phyloP scores from a whole-genome alignment of 78 protist genomes.

The Protostelium mycophagum region DNA sequence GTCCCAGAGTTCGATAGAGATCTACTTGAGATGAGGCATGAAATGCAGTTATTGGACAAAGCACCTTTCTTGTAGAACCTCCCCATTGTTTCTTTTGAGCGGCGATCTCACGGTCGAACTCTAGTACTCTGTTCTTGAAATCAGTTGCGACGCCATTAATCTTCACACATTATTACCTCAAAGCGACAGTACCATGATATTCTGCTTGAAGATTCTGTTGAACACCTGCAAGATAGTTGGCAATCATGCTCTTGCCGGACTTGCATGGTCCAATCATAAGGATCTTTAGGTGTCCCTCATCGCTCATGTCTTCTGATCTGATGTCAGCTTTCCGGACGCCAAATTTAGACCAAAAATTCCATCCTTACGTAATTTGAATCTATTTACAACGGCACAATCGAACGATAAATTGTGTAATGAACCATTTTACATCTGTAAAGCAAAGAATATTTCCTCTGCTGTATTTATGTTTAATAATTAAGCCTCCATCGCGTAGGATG shows the following conservation, averaged over 20 bases:
- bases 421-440: background rate
- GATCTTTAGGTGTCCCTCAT: background rate
- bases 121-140: background rate
- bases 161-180: too few species aligned
- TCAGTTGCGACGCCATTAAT: background rate
- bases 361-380: too few species aligned
- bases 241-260: background rate
- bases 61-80: background rate
- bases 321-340: too few species aligned
- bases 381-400: too few species aligned
- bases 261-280: background rate
- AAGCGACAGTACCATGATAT: background rate
- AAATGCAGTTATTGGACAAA: background rate
- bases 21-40: background rate
- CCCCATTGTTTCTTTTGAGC: background rate
- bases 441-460: too few species aligned
- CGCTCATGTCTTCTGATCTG: background rate
- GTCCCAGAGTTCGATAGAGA: background rate
- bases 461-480: too few species aligned
- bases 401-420: too few species aligned
- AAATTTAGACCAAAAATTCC: too few species aligned
- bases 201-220: background rate
- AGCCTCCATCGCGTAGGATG: background rate
- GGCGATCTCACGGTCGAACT: background rate
- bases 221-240: background rate